Evolutionary conservation across 495 filamentous ascomycete species (phyloP).

Genomic region (Xylaria telfairii): DNA sequence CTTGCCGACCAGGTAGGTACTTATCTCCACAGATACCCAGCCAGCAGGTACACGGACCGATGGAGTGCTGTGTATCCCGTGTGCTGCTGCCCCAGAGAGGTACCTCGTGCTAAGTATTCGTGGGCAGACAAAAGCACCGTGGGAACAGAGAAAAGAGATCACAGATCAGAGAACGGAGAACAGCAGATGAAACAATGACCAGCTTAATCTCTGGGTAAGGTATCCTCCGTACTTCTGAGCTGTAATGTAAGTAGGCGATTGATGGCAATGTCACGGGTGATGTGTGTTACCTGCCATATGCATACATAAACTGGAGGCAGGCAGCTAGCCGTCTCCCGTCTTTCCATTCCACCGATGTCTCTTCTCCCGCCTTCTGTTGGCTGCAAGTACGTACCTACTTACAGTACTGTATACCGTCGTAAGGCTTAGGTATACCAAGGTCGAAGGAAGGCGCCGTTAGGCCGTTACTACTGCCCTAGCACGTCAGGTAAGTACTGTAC

Average conservation of each 20-base stretch:
- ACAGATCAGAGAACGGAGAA: too few relatives aligned
- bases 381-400: neutral
- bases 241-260: neutral
- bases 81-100: neutral
- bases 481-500: too few relatives aligned
- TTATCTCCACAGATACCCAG: neutral
- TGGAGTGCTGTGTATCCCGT: neutral
- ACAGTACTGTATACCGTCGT: neutral
- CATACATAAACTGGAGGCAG: too few relatives aligned
- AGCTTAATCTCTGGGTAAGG: constrained; percentile 10
- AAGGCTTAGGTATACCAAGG: neutral
- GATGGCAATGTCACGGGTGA: too few relatives aligned
- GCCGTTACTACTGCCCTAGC: constrained; percentile 7
- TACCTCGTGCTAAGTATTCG: neutral
- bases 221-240: neutral
- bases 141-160: neutral
- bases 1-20: too few relatives aligned
- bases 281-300: too few relatives aligned
- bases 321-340: neutral
- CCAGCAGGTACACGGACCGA: neutral
- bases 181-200: constrained; percentile 3
- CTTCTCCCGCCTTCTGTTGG: neutral
- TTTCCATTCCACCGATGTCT: constrained; percentile 11
- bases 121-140: neutral
- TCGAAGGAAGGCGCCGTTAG: constrained; percentile 1